Base-by-base conservation (phyloP, 495 filamentous ascomycete genomes). In the Mytilinidion resinicola region DNA sequence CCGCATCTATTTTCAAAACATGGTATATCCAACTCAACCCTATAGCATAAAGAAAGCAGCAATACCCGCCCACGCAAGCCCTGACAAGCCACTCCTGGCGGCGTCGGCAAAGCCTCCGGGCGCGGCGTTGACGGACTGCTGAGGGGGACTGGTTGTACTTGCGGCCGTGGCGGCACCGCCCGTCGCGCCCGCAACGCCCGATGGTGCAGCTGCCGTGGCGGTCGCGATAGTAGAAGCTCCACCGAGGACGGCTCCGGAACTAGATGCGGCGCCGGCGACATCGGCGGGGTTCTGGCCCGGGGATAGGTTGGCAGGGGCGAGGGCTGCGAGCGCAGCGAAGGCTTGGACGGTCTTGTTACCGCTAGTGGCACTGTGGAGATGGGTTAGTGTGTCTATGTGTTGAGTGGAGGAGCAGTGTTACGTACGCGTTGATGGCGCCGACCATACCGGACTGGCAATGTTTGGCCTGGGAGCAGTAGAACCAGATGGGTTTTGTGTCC, bases 361-460 rank as follows among this genome's bases (percentile, higher is more conserved):
- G 35, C 52, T 47, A 1, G 53, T 25, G 21, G 60, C 42, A 55
- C 64, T 67, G 35, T 12, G 12, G 21, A 20, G 9, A 21, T 25
- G 15, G 51, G 37, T 56, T 37, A 61, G 48, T 30, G 38, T 17
- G 4, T 25, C 14, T 21, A 15, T 20, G 37, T 53, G 10, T 21
- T 38, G 35, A 35, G 15, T 12, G n/a, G 33, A 25, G 51, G 50
- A 6, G 8, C 19, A 30, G 30, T 11, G 20, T 10, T 25, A 60
- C 64, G 39, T 67, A 69, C 67, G 67, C 65, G 57, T 75, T 75
- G 61, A 75, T 68, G 47, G 68, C 70, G 17, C 70, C 72, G 42
- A 72, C 69, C 73, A 75, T 75, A 42, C 69, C 67, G 15, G 12
- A 20, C 57, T 72, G 66, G 67, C 71, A 75, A 64, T 75, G 71